Conservation (phyloP, 768 basidiomycete genomes). For the Saitozyma sp. region DNA sequence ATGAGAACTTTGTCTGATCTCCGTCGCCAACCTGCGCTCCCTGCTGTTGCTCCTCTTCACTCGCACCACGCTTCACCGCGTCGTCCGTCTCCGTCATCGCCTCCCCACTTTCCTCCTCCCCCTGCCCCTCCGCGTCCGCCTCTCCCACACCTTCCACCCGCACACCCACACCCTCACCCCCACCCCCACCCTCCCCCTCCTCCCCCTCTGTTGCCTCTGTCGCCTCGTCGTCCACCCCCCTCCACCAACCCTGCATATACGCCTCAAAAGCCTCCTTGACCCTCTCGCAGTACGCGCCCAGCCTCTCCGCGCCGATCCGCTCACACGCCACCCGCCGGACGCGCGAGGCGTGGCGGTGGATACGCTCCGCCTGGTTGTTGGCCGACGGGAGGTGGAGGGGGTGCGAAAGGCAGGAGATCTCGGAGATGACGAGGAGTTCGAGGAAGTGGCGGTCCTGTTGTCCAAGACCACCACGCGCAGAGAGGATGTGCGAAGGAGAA, state of each 20-base stretch:
- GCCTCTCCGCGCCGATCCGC: conserved; percentile 48
- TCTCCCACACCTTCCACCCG: background rate
- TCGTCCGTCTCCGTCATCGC: conserved; percentile 1
- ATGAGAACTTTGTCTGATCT: too few relatives aligned
- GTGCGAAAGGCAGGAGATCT: conserved; percentile 46
- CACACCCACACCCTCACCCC: background rate
- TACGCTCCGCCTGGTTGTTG: conserved; percentile 27
- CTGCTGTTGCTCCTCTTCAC: too few relatives aligned
- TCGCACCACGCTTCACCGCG: too few relatives aligned
- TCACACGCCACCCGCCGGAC: conserved; percentile 50
- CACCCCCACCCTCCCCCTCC: conserved; percentile 3
- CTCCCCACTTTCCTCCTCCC: conserved; percentile 5
- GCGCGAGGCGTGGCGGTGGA: conserved; percentile 45
- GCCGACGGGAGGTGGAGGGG: conserved; percentile 20
- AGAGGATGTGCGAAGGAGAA: background rate
- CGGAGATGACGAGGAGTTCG: conserved; percentile 49
- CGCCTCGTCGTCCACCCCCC: conserved; percentile 3
- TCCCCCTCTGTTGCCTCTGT: conserved; percentile 5
- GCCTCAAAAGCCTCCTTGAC: conserved; percentile 51
- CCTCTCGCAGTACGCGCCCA: conserved; percentile 49
- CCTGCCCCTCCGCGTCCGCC: conserved; percentile 2
- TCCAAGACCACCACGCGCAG: background rate
- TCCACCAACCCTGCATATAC: conserved; percentile 36
- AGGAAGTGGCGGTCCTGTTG: conserved; percentile 50
- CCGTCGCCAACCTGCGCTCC: too few relatives aligned